A percentile compares a stretch with the other conserved stretches of the same genome.
Conservation (phyloP, 768 basidiomycete genomes). For the Ramaria sp. region DNA sequence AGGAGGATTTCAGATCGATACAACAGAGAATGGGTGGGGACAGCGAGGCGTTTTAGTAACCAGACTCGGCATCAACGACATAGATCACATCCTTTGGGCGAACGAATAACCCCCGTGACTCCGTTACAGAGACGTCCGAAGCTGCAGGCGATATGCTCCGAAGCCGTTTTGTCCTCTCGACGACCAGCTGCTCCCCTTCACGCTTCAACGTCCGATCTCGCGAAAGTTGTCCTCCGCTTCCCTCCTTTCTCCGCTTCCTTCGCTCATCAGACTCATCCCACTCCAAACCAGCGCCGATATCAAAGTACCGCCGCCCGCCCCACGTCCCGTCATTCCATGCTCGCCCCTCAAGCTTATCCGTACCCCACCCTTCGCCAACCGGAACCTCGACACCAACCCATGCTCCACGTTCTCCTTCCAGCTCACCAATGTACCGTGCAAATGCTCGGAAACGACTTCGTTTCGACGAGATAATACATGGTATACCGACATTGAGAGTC, state of each 20-base stretch:
- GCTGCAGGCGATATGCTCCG: constrained; percentile 57
- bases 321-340: constrained; percentile 81
- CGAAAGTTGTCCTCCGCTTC: constrained; percentile 22
- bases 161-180: constrained; percentile 44
- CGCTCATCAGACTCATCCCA: constrained; percentile 44
- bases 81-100: constrained; percentile 80
- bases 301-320: constrained; percentile 77
- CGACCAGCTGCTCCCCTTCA: constrained; percentile 44
- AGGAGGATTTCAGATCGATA: background rate
- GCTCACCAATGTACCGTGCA: constrained; percentile 81
- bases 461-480: constrained; percentile 80
- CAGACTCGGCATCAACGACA: constrained; percentile 55
- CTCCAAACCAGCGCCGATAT: constrained; percentile 47
- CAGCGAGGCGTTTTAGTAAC: background rate
- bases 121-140: constrained; percentile 45
- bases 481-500: constrained; percentile 77
- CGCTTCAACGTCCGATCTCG: constrained; percentile 30
- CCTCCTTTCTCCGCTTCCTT: constrained; percentile 31
- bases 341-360: constrained; percentile 44
- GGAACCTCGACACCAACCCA: constrained; percentile 93
- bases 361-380: constrained; percentile 43
- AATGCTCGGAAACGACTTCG: constrained; percentile 77
- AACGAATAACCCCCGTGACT: constrained; percentile 70
- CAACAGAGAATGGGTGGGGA: background rate
- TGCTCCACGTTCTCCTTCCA: constrained; percentile 67